Percentiles rank a stretch among this genome's conserved stretches.
Evolutionary conservation across 75 land plant species (phyloP).

Genomic region (Pinus taeda): DNA sequence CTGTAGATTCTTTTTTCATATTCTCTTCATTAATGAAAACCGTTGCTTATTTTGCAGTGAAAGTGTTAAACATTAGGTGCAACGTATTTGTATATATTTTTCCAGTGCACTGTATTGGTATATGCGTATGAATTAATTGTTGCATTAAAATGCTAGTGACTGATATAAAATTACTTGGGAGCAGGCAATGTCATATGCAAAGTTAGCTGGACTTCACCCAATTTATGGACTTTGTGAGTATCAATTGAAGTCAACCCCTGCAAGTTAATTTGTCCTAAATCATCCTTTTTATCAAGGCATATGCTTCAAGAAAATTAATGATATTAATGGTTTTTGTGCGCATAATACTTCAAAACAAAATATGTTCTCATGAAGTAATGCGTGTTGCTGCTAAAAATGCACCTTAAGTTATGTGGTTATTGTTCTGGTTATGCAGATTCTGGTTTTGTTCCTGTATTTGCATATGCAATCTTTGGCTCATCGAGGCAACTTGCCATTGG

Average conservation of each 20-base stretch:
- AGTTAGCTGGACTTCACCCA: conserved; percentile 92
- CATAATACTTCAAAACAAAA: neutral
- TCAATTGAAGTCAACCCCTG: neutral
- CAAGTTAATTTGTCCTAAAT: neutral
- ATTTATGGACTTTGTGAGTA: conserved; percentile 97
- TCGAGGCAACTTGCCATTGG: conserved; percentile 97
- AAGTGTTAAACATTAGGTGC: neutral
- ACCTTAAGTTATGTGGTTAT: neutral
- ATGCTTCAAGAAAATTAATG: neutral
- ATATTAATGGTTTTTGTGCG: neutral
- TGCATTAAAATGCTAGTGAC: conserved; percentile 9
- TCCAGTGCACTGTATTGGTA: neutral
- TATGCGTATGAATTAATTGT: neutral
- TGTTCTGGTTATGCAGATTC: conserved; percentile 54
- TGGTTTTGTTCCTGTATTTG: conserved; percentile 85
- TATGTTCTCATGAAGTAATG: neutral
- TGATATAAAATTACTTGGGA: conserved; percentile 10
- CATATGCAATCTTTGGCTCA: conserved; percentile 93
- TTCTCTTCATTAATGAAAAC: neutral
- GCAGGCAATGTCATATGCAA: conserved; percentile 99
- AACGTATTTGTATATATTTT: neutral
- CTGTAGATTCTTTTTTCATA: neutral
- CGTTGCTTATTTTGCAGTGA: neutral
- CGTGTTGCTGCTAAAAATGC: neutral
- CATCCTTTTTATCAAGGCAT: neutral